Evolutionary conservation across 2,329 filamentous ascomycete genomes (phyloP).

Genomic region (Cladorrhinum sp.): DNA sequence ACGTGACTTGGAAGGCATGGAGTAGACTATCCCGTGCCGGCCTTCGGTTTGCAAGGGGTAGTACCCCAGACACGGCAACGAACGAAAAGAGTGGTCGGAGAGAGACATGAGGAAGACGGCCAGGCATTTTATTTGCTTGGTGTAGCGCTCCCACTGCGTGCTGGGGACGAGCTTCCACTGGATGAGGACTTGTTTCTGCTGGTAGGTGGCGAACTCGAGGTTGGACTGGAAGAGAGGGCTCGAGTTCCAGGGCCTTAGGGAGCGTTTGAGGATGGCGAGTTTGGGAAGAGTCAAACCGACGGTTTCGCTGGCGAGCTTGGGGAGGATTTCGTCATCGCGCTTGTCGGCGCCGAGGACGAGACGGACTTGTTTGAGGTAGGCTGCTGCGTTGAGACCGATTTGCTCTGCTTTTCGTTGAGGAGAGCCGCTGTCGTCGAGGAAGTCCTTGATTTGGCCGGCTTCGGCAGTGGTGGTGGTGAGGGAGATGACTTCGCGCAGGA

Average conservation of each 20-base stretch:
- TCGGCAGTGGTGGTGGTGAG: slow-evolving; percentile 20
- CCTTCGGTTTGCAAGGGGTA: slow-evolving; percentile 15
- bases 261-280: neutral
- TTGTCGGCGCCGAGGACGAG: slow-evolving; percentile 23
- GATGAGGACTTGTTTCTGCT: slow-evolving; percentile 19
- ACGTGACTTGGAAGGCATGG: slow-evolving; percentile 7
- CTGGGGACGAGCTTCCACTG: slow-evolving; percentile 23
- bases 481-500: slow-evolving; percentile 25
- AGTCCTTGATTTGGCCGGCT: slow-evolving; percentile 21
- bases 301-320: slow-evolving; percentile 5
- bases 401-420: neutral
- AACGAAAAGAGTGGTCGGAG: slow-evolving; percentile 23
- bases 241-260: slow-evolving; percentile 3
- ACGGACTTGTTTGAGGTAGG: slow-evolving; percentile 25
- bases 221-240: neutral
- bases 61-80: slow-evolving; percentile 22
- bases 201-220: slow-evolving; percentile 23
- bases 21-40: slow-evolving; percentile 22
- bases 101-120: slow-evolving; percentile 22
- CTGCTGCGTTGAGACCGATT: slow-evolving; percentile 21
- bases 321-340: slow-evolving; percentile 24
- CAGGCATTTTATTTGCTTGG: slow-evolving; percentile 21
- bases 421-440: slow-evolving; percentile 10
- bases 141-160: slow-evolving; percentile 18
- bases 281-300: neutral